Evolutionary conservation across 2,329 filamentous ascomycete species (phyloP).

Genomic region (Coniochaeta pulveracea): DNA sequence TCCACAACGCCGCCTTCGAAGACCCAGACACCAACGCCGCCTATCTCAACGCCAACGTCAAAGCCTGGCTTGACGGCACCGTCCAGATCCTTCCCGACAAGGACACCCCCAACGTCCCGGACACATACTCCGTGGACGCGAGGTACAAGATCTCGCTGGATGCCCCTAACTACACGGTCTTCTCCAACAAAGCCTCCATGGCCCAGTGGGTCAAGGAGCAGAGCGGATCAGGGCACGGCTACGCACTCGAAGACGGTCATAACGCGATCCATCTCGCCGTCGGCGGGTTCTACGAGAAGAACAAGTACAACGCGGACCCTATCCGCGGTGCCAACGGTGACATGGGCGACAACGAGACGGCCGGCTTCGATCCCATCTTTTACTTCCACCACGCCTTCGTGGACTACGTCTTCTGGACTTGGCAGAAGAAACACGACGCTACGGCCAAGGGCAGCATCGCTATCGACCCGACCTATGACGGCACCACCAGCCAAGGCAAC

Average conservation of each 20-base stretch:
- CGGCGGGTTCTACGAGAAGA: conserved; percentile 12
- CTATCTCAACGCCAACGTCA: conserved; percentile 3
- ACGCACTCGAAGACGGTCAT: conserved; percentile 16
- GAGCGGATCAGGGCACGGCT: conserved; percentile 5
- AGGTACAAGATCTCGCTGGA: conserved; percentile 13
- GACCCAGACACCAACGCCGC: not conserved
- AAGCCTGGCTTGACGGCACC: conserved; percentile 5
- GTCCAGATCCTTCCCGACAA: conserved; percentile 5
- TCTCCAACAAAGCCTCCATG: conserved; percentile 18
- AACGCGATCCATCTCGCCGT: conserved; percentile 17
- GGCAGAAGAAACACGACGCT: conserved; percentile 14
- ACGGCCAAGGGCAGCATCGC: conserved; percentile 4
- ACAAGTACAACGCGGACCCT: conserved; percentile 7
- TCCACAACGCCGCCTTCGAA: conserved; percentile 7
- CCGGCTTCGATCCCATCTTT: conserved; percentile 20
- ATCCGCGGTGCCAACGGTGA: conserved; percentile 17
- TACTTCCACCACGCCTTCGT: conserved; percentile 20
- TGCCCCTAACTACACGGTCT: conserved; percentile 21
- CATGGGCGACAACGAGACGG: conserved; percentile 22
- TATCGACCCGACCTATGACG: conserved; percentile 6
- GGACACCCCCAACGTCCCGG: conserved; percentile 1
- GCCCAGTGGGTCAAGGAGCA: conserved; percentile 10
- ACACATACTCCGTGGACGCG: conserved; percentile 5
- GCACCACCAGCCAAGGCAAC: conserved; percentile 9
- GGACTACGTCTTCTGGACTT: conserved; percentile 18